phyloP scores from a whole-genome alignment of 352 stramenopile species.

The Globisporangium solare region DNA sequence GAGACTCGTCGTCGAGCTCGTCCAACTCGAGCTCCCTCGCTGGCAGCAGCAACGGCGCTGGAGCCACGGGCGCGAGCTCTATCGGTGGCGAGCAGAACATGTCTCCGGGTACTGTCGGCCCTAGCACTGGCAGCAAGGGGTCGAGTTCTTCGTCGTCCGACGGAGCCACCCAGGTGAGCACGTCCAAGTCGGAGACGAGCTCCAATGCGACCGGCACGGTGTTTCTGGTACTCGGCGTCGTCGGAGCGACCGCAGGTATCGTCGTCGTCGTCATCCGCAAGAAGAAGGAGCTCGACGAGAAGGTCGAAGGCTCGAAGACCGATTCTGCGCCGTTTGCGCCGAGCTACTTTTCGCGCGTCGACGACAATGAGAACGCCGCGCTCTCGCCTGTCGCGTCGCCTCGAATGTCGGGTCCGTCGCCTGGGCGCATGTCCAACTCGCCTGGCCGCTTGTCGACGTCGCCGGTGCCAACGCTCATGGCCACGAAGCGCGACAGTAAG shows the following conservation, averaged over 20 bases:
- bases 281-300: slow-evolving; percentile 35
- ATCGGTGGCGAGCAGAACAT: slow-evolving; percentile 17
- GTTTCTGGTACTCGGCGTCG: slow-evolving; percentile 40
- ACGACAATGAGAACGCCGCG: slow-evolving; percentile 21
- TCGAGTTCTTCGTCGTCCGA: slow-evolving; percentile 7
- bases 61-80: neutral
- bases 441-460: slow-evolving; percentile 26
- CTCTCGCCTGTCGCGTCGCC: slow-evolving; percentile 20
- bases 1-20: slow-evolving; percentile 21
- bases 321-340: slow-evolving; percentile 21
- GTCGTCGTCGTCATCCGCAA: slow-evolving; percentile 52
- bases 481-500: slow-evolving; percentile 16
- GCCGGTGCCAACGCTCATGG: slow-evolving; percentile 42
- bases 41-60: neutral
- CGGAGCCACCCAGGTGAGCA: slow-evolving; percentile 24
- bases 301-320: slow-evolving; percentile 38
- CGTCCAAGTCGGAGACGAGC: slow-evolving; percentile 31
- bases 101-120: slow-evolving; percentile 18
- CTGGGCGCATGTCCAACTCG: slow-evolving; percentile 24
- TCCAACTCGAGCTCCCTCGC: neutral
- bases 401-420: slow-evolving; percentile 9
- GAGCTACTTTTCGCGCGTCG: slow-evolving; percentile 36
- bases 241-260: slow-evolving; percentile 37
- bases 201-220: slow-evolving; percentile 37
- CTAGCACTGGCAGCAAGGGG: neutral